These are phyloP conservation scores for Morella rubra DNA, from an alignment of 306 rosid genomes.

Conservation along the genomic window DNA sequence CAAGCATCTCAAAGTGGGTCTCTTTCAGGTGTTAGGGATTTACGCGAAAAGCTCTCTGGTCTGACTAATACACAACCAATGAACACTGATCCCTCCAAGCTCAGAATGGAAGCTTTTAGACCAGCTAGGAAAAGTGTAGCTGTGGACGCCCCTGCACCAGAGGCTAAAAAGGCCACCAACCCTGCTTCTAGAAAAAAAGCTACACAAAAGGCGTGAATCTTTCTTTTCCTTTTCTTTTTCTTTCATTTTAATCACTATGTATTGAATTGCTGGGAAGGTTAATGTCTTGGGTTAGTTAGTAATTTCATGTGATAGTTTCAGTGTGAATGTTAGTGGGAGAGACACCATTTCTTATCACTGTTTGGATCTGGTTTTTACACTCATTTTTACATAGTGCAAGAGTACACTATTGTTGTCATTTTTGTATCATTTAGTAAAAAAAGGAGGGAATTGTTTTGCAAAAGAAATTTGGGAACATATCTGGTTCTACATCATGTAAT, in stretches of 20 bases:
- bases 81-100: conserved; percentile 62
- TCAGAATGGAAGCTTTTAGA: conserved; percentile 49
- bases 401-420: neutral
- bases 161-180: conserved; percentile 46
- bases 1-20: conserved; percentile 65
- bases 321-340: neutral
- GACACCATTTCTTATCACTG: neutral
- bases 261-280: conserved; percentile 2
- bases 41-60: conserved; percentile 89
- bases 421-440: neutral
- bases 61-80: conserved; percentile 62
- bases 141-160: conserved; percentile 46
- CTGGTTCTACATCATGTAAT: neutral
- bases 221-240: neutral
- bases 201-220: conserved; percentile 60
- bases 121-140: conserved; percentile 47
- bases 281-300: conserved; percentile 12
- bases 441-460: neutral
- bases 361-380: neutral
- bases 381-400: neutral
- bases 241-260: neutral
- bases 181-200: conserved; percentile 54
- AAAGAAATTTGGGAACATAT: neutral
- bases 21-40: conserved; percentile 63
- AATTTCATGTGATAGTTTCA: neutral